phyloP scores from a whole-genome alignment of 192 early-diverging fungal genomes.

The Polychytrium aggregatum region DNA sequence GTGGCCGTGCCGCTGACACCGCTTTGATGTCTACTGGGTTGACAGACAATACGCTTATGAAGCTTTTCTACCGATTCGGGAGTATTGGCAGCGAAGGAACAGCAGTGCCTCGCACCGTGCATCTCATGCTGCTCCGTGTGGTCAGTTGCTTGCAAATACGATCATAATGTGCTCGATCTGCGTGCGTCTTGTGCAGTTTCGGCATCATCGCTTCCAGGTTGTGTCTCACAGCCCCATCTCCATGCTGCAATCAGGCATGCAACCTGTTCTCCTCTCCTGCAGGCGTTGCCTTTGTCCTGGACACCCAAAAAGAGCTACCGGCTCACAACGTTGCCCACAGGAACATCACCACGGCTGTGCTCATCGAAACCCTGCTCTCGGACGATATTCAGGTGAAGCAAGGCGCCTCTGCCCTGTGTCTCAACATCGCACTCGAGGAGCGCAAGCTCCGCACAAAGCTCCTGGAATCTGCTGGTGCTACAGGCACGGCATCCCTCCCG shows the following conservation, averaged over 20 bases:
- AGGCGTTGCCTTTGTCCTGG: constrained; percentile 18
- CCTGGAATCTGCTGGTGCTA: neutral
- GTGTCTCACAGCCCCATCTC: constrained; percentile 2
- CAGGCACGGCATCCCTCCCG: constrained; percentile 10
- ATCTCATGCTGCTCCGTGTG: constrained; percentile 49
- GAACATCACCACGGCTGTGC: constrained; percentile 38
- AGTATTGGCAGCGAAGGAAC: constrained; percentile 2
- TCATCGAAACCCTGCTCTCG: constrained; percentile 50
- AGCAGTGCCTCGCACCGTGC: constrained; percentile 35
- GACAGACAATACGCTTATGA: constrained; percentile 10
- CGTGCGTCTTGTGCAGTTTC: no score
- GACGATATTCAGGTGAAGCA: constrained; percentile 42
- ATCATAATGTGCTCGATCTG: no score
- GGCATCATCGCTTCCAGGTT: no score
- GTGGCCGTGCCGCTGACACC: no score
- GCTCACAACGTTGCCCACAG: constrained; percentile 25
- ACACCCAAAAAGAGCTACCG: constrained; percentile 4
- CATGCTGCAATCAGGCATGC: constrained; percentile 20
- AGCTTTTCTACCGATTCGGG: constrained; percentile 10
- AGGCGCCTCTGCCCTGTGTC: constrained; percentile 53
- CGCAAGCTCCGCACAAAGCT: constrained; percentile 33
- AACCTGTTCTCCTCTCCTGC: constrained; percentile 40
- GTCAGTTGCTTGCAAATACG: constrained; percentile 9
- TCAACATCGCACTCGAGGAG: constrained; percentile 50
- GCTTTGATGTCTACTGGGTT: no score